These are phyloP conservation scores for Eucalyptus leucophloia DNA, from an alignment of 345 rosid genomes.

Conservation along the genomic window DNA sequence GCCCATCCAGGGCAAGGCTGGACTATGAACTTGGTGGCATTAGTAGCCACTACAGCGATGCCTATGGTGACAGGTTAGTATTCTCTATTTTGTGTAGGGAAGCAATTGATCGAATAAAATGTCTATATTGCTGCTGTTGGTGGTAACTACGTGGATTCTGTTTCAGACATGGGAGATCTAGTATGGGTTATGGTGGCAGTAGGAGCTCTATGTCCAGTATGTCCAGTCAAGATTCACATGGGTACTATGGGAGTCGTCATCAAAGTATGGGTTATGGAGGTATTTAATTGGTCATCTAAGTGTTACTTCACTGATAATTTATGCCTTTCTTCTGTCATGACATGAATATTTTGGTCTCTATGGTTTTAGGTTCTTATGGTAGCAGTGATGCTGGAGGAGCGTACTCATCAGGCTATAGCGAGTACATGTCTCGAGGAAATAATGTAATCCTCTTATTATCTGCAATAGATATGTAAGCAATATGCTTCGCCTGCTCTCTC, in stretches of 20 bases:
- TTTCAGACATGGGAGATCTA: conserved; percentile 71
- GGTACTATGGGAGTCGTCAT: conserved; percentile 61
- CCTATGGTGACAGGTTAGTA: conserved; percentile 74
- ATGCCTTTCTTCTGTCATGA: neutral
- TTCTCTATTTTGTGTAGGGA: neutral
- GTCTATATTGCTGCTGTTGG: neutral
- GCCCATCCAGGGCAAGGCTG: conserved; percentile 83
- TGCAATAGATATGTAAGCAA: neutral
- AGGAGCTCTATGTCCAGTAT: conserved; percentile 54
- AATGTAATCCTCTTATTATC: conserved; percentile 37
- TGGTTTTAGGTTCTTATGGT: conserved; percentile 63
- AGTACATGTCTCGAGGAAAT: conserved; percentile 58
- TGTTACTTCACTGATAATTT: neutral
- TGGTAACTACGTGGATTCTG: neutral
- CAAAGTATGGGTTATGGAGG: conserved; percentile 79
- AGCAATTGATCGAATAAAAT: neutral
- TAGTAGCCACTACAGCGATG: conserved; percentile 68
- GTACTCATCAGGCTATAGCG: conserved; percentile 74
- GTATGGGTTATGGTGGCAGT: conserved; percentile 70
- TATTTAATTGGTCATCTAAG: neutral
- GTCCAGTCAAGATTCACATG: conserved; percentile 57
- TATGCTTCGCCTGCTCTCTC: neutral
- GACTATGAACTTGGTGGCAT: conserved; percentile 63
- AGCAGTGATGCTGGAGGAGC: conserved; percentile 64
- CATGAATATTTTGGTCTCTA: neutral